Base-by-base conservation (phyloP, 2,329 filamentous ascomycete species). In the Alternaria panax region DNA sequence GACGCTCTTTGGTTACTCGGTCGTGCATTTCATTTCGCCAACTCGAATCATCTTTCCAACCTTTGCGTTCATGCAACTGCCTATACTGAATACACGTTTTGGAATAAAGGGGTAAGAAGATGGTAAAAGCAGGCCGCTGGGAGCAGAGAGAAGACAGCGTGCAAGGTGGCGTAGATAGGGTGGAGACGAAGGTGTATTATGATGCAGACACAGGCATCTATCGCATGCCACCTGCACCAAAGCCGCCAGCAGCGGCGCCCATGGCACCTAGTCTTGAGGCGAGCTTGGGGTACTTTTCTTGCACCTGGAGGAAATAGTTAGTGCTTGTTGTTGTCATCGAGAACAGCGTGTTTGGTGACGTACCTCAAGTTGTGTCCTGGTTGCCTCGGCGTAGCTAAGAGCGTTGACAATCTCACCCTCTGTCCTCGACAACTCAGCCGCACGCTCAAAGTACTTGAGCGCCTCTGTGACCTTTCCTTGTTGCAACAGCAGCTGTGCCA, bases 401-500 rank as follows among this genome's bases (percentile, higher is more conserved):
- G 95, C 95, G 75, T 98, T 98, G 68, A 98, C 88, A 64, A 98
- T 93, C 83, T 99, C 95, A 60, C 91, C 92, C 74, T 97, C 94
- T 32, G 95, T 99, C 71, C 95, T 86, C 46, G 93, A 93, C 53
- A 99, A 88, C 81, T 98, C 93, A 27, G 94, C 95, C 2, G 95
- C 95, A 62, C 92, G 90, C 84, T 98, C 93, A 77, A 99, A 99
- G 84, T 98, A 98, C 80, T 91, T 92, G 67, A 99, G 88, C 0
- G 95, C 95, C 64, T 97, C 92, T 34, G 90, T 91, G 59, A 99
- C 94, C 83, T 97, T 97, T 79, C 95, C 95, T 84, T 98, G 95
- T 80, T 99, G 95, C 34, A 99, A 87, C 52, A 99, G 89, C 41
- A 99, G 88, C 81, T 99, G 95, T 11, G 95, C 95, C 92, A 99